Percentiles rank a stretch among this genome's conserved stretches.
Evolutionary conservation across 208 protist species (phyloP).

Genomic region (Leishmania lainsoni): DNA sequence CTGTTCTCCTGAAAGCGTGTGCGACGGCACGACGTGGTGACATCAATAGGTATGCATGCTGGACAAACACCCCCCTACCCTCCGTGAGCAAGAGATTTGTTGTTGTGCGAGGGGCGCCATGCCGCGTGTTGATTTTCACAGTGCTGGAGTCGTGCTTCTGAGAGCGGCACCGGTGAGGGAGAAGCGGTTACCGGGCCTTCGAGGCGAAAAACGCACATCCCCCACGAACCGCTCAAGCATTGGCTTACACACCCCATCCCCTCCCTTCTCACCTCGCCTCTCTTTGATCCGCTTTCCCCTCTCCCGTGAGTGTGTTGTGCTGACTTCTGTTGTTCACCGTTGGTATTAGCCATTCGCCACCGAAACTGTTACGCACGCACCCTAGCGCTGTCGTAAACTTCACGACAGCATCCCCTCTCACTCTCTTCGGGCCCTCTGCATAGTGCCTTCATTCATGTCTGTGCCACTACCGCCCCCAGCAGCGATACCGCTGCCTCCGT

Average conservation of each 20-base stretch:
- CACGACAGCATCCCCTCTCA: not conserved
- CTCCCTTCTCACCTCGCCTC: not conserved
- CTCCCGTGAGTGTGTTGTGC: not conserved
- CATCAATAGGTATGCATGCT: not conserved
- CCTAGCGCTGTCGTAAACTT: constrained; percentile 14
- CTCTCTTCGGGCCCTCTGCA: not conserved
- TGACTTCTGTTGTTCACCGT: not conserved
- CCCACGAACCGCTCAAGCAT: not conserved
- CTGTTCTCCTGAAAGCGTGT: not conserved
- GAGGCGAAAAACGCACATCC: not conserved
- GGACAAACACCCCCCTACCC: not conserved
- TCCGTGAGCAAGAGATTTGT: not conserved
- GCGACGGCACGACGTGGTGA: not conserved
- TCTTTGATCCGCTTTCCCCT: not conserved
- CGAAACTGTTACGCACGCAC: not conserved
- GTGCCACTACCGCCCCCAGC: constrained; percentile 22
- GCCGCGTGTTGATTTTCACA: not conserved
- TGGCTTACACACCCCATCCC: not conserved
- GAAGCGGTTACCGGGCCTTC: not conserved
- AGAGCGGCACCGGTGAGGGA: not conserved
- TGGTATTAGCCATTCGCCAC: not conserved
- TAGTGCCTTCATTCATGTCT: constrained; percentile 7
- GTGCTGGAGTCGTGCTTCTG: not conserved
- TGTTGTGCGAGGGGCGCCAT: not conserved
- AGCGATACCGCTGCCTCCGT: constrained; percentile 17